Evolutionary conservation across 208 protist genomes (phyloP), one percentile per base, ranked within the genome.

Genomic region (Trypanosoma avium): DNA sequence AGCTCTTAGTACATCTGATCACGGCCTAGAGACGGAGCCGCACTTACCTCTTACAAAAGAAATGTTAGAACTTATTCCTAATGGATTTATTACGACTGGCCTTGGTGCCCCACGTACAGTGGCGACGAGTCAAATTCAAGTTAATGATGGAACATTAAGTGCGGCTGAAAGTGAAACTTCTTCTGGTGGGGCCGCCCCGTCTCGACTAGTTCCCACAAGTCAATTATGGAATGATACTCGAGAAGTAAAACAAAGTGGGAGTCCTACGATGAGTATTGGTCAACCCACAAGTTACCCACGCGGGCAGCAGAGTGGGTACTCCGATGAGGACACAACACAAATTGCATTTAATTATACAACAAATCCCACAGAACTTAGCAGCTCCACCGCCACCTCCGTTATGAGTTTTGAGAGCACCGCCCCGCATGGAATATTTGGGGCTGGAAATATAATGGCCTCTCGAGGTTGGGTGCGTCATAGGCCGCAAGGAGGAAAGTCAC

Each of bases 1-100:
- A 27, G 69, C 62, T 17, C 29, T 65, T 1, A 75, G 58, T 22
- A 49, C 49, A 4, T 76, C 58, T 13, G 70, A 76, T 21, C 65
- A 61, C 29, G 62, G 59, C 9, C 43, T 66, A 0, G 70, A 66
- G 50, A n/a, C 36, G n/a, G 65, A 77, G 35, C 58, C 56, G 22
- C 63, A 33, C 29, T 17, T 77, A 3, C 72, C 72, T 2, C 66
- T 77, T 27, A 77, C 72, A 24, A 66, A 60, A 42, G 72, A 71
- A 32, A 68, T 67, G 72, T 52, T 77, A 13, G 29, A 71, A 22
- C 53, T 72, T 17, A 66, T 77, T 47, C 70, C 53, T 8, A 67
- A 64, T 48, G 55, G 57, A 5, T 15, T 61, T 17, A 56, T 70
- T n/a, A 60, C 53, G 13, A n/a, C n/a, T n/a, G 55, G 67, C n/a